These are phyloP conservation scores for Truncatella angustata DNA, from an alignment of 2,329 filamentous ascomycete genomes.

Conservation along the genomic window DNA sequence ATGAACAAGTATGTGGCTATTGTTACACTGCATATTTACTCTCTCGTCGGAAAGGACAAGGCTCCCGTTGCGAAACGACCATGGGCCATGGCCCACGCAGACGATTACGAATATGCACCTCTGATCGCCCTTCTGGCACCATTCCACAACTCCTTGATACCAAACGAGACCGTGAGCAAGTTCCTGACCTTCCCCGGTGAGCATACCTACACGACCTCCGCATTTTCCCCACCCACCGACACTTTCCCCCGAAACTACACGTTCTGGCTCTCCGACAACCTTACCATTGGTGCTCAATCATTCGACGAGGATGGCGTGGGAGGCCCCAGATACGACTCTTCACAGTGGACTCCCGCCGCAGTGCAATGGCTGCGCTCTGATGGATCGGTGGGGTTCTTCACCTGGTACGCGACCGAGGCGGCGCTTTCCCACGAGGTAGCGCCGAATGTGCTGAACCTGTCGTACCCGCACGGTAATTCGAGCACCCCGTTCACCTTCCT, in stretches of 20 bases:
- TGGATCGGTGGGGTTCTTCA: conserved; percentile 20
- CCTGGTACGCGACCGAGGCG: conserved; percentile 33
- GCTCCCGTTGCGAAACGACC: conserved; percentile 20
- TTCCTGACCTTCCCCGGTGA: conserved; percentile 41
- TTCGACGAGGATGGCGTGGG: conserved; percentile 47
- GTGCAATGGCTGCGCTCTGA: conserved; percentile 40
- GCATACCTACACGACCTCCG: conserved; percentile 41
- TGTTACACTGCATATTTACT: conserved; percentile 48
- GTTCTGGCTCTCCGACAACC: conserved; percentile 43
- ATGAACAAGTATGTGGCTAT: conserved; percentile 52
- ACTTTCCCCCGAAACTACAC: conserved; percentile 46
- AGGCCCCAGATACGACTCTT: conserved; percentile 42
- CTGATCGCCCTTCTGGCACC: conserved; percentile 45
- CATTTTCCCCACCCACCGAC: conserved; percentile 49
- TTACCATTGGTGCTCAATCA: conserved; percentile 49
- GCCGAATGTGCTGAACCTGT: conserved; percentile 35
- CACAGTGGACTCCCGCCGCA: conserved; percentile 47
- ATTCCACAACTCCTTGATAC: conserved; percentile 40
- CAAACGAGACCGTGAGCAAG: conserved; percentile 28
- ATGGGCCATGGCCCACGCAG: conserved; percentile 45
- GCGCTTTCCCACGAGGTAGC: conserved; percentile 32
- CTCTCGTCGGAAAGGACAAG: conserved; percentile 37
- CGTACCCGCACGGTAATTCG: conserved; percentile 42
- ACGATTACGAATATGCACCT: conserved; percentile 48
- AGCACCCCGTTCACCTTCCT: conserved; percentile 39